phyloP scores from a whole-genome alignment of 495 filamentous ascomycete species.

The Lasiosphaeriaceae sp. region DNA sequence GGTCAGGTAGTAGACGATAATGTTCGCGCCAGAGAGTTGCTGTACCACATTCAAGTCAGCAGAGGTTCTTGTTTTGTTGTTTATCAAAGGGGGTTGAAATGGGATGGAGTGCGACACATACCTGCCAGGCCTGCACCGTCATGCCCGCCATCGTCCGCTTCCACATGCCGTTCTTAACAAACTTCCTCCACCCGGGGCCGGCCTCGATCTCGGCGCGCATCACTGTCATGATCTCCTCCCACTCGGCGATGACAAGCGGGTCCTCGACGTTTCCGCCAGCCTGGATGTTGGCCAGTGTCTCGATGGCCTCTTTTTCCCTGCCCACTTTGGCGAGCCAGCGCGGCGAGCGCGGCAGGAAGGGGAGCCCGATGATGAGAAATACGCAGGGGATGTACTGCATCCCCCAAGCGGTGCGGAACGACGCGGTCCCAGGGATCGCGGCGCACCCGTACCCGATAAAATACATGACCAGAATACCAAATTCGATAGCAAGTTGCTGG shows the following conservation, averaged over 20 bases:
- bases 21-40: constrained; percentile 66
- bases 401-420: constrained; percentile 71
- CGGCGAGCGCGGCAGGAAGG: constrained; percentile 69
- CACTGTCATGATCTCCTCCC: constrained; percentile 62
- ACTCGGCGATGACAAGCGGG: constrained; percentile 67
- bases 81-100: too few relatives aligned
- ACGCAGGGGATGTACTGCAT: constrained; percentile 67
- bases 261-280: constrained; percentile 60
- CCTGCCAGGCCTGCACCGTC: constrained; percentile 55
- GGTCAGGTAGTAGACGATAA: constrained; percentile 67
- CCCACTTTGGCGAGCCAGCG: constrained; percentile 70
- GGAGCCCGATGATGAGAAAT: constrained; percentile 58
- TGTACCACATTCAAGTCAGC: constrained; percentile 45
- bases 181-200: constrained; percentile 54
- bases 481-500: constrained; percentile 74
- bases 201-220: constrained; percentile 55
- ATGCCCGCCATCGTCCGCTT: constrained; percentile 65
- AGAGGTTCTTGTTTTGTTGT: constrained; percentile 43
- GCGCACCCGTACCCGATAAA: constrained; percentile 50
- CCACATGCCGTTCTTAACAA: constrained; percentile 64
- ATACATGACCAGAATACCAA: constrained; percentile 54
- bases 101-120: constrained; percentile 11
- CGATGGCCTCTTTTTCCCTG: constrained; percentile 62
- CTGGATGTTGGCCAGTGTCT: constrained; percentile 66
- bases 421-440: constrained; percentile 56